Conservation (phyloP, 805 yeast species). For the Yarrowia bubula region DNA sequence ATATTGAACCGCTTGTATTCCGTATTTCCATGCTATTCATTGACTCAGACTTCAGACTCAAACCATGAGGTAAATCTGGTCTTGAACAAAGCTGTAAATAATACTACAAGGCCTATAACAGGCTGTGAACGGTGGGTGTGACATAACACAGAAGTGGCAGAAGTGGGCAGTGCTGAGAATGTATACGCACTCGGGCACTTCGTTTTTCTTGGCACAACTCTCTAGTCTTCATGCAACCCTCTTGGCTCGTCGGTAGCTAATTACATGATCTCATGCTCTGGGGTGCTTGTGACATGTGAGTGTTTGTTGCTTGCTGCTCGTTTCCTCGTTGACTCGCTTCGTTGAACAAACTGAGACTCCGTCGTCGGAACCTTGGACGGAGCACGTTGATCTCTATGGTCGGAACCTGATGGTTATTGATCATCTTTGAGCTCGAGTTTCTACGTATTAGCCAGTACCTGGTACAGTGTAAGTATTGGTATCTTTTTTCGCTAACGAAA, state of each 20-base stretch:
- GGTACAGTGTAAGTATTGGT: no score
- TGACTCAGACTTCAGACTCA: neutral
- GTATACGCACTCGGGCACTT: neutral
- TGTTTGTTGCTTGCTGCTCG: slow-evolving; percentile 12
- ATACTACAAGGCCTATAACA: neutral
- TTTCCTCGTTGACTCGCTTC: neutral
- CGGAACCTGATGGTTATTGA: neutral
- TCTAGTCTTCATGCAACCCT: no score
- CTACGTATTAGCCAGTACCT: no score
- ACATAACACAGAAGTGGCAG: neutral
- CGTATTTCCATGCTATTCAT: neutral
- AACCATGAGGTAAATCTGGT: neutral
- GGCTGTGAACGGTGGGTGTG: neutral
- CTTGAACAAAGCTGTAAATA: neutral
- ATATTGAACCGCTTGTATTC: neutral
- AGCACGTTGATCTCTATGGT: neutral
- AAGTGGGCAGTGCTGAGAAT: neutral
- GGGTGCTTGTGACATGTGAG: neutral
- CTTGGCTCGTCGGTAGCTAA: no score
- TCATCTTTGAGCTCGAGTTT: no score
- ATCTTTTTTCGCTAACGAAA: no score
- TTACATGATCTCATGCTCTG: neutral
- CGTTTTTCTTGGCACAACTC: no score
- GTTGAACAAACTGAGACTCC: neutral
- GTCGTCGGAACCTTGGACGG: slow-evolving; percentile 10